These are phyloP conservation scores for Larix sibirica DNA, from an alignment of 83 land plant genomes.

Conservation along the genomic window DNA sequence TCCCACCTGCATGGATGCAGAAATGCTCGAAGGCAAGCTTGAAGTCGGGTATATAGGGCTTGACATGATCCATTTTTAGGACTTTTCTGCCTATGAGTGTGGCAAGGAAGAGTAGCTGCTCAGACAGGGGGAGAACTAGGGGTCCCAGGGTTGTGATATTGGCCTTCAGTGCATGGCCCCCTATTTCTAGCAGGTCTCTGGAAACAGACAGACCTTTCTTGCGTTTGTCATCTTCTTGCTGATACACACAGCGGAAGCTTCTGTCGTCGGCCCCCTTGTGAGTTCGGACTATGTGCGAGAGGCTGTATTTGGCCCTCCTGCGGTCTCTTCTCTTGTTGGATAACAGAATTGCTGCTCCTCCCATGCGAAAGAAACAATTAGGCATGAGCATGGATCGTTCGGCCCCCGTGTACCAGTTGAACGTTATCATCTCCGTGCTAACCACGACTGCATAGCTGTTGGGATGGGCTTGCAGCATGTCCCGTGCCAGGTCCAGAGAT, in stretches of 20 bases:
- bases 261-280: conserved; percentile 79
- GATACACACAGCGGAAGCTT: conserved; percentile 71
- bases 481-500: conserved; percentile 60
- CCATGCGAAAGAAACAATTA: conserved; percentile 82
- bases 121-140: conserved; percentile 70
- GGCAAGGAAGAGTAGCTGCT: conserved; percentile 65
- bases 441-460: conserved; percentile 59
- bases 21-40: conserved; percentile 82
- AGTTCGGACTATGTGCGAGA: conserved; percentile 72
- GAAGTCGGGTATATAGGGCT: conserved; percentile 76
- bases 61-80: conserved; percentile 31
- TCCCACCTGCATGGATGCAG: conserved; percentile 73
- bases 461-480: conserved; percentile 50
- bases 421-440: conserved; percentile 68
- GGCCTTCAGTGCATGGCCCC: conserved; percentile 71
- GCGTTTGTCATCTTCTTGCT: conserved; percentile 63
- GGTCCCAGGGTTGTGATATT: conserved; percentile 80
- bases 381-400: conserved; percentile 75
- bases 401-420: conserved; percentile 69
- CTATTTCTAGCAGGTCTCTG: conserved; percentile 65
- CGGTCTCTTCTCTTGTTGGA: conserved; percentile 62
- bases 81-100: conserved; percentile 36
- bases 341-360: conserved; percentile 67
- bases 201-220: conserved; percentile 61
- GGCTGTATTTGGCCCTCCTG: conserved; percentile 65